Evolutionary conservation across 345 rosid genomes (phyloP), one percentile per base, ranked within the genome.

Genomic region (Luvunga scandens): DNA sequence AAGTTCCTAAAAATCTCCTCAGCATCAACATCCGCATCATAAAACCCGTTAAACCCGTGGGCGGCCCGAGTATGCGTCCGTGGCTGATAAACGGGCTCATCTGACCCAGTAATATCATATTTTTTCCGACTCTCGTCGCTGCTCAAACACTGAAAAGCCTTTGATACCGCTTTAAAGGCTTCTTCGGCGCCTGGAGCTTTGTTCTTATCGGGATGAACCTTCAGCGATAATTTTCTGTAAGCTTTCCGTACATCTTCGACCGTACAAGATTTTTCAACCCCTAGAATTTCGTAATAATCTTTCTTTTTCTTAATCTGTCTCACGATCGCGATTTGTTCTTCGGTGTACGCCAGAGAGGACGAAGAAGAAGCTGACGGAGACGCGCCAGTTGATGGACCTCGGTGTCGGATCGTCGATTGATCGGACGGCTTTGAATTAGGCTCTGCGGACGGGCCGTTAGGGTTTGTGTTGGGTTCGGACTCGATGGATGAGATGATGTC

Each of bases 201-300:
- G 75, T 93, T 95, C 91, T 95, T 95, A 68, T 95, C 99, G 0
- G 99, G 99, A 78, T 95, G 99, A 48, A 95, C 99, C 79, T 93
- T 93, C 84, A 93, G 81, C 0, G 99, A 93, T 59, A 95, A 86
- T 81, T 95, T 95, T 63, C 98, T 81, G 30, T 95, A 95, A 0
- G 97, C 94, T 82, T 93, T 95, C 38, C 94, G 83, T 7, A 93
- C 83, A 86, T 96, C 99, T 59, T 96, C 98, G 10, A 90, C 91
- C 6, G 95, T 75, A 77, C 95, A 90, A 50, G 73, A 70, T 82
- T 78, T 88, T 74, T 92, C 95, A 25, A 94, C 34, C 27, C 98
- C 98, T 66, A 96, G 22, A 61, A 96, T 90, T 69, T 96, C 98
- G 82, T 96, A 96, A 39, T 88, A 91, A 79, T 92, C 94, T 78